A percentile compares a stretch with the other conserved stretches of the same genome.
phyloP scores from a whole-genome alignment of 2,329 filamentous ascomycete genomes.

The Aspergillus sclerotialis region DNA sequence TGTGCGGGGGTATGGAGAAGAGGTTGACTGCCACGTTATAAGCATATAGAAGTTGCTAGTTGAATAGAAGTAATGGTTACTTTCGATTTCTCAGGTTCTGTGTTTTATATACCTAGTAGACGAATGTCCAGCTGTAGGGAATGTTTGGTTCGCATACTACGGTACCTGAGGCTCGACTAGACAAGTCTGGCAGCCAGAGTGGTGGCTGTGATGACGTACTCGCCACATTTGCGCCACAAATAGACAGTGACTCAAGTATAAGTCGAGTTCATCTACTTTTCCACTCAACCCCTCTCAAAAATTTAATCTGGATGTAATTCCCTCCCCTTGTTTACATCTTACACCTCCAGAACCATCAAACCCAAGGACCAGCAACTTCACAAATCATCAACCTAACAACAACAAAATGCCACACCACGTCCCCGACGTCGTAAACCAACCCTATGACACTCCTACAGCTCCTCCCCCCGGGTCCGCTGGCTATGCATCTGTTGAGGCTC shows the following conservation, averaged over 20 bases:
- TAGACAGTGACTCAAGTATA: background rate
- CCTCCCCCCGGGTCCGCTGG: slow-evolving; percentile 11
- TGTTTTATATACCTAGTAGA: background rate
- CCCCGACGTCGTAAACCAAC: slow-evolving; percentile 3
- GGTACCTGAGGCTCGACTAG: too few species aligned
- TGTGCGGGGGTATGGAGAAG: slow-evolving; percentile 28
- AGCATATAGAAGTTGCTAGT: background rate
- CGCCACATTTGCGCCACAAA: too few species aligned
- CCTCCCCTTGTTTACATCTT: too few species aligned
- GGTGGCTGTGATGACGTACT: too few species aligned
- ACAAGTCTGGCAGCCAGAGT: too few species aligned
- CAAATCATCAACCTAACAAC: background rate
- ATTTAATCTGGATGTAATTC: too few species aligned
- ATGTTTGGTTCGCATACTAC: too few species aligned
- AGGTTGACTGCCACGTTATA: slow-evolving; percentile 5
- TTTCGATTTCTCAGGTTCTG: background rate
- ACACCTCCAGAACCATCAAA: too few species aligned
- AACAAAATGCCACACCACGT: slow-evolving; percentile 11
- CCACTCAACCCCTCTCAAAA: too few species aligned
- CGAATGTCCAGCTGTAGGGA: too few species aligned
- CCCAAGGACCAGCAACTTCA: too few species aligned
- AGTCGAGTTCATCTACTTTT: too few species aligned
- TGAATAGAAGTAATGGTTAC: background rate
- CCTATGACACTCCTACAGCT: slow-evolving; percentile 1
- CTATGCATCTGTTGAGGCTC: slow-evolving; percentile 9